These are phyloP conservation scores for Septoria petroselini DNA, from an alignment of 2,329 filamentous ascomycete genomes.

Conservation along the genomic window DNA sequence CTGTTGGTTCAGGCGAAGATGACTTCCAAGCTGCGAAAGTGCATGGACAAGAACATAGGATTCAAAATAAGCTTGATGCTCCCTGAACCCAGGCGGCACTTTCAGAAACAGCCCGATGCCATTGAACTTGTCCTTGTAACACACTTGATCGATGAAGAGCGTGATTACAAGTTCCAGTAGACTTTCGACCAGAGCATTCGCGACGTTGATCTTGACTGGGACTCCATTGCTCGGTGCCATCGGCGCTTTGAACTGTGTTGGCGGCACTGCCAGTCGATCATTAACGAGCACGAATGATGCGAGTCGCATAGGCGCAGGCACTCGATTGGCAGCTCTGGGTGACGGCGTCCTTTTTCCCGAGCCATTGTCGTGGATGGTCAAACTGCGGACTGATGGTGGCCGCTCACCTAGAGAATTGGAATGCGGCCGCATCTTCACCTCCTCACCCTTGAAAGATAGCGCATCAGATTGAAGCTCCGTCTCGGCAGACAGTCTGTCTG, in stretches of 20 bases:
- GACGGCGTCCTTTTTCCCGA: constrained; percentile 43
- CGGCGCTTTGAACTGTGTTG: constrained; percentile 61
- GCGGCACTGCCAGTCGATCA: constrained; percentile 57
- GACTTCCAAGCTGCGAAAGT: constrained; percentile 66
- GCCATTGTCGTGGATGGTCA: constrained; percentile 49
- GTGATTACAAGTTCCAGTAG: constrained; percentile 73
- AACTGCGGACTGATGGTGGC: constrained; percentile 70
- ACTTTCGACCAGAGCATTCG: constrained; percentile 69
- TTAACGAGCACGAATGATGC: constrained; percentile 91
- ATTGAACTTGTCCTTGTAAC: constrained; percentile 83
- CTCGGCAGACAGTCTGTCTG: constrained; percentile 77
- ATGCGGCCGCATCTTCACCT: constrained; percentile 76
- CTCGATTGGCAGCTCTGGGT: constrained; percentile 40
- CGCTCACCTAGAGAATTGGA: constrained; percentile 57
- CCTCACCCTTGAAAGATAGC: constrained; percentile 79
- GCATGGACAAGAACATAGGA: constrained; percentile 79
- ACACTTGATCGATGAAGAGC: constrained; percentile 81
- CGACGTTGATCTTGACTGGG: constrained; percentile 50
- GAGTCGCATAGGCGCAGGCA: constrained; percentile 68
- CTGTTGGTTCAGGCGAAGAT: constrained; percentile 68
- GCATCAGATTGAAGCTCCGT: constrained; percentile 82
- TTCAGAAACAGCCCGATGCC: constrained; percentile 83
- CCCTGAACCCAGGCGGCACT: constrained; percentile 85
- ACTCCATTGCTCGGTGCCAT: constrained; percentile 57
- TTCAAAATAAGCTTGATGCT: constrained; percentile 93